A percentile compares a stretch with the other conserved stretches of the same genome.
These are phyloP conservation scores for Trichocomaceae sp. DNA, from an alignment of 2,329 filamentous ascomycete species.

Conservation along the genomic window DNA sequence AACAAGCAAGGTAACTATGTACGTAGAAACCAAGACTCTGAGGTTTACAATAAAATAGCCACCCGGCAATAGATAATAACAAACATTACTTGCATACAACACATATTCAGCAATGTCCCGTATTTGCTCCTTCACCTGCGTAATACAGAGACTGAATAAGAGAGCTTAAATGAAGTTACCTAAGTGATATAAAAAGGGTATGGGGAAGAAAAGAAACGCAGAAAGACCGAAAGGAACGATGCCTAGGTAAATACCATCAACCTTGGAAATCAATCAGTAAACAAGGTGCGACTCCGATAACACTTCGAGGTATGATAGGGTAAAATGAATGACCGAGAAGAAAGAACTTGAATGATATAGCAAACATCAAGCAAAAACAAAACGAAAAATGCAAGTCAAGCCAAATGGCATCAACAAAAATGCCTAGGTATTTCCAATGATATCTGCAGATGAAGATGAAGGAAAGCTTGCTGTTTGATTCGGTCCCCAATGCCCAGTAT, in stretches of 20 bases:
- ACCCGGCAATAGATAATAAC: neutral
- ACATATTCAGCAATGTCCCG: too few relatives aligned
- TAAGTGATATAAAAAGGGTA: neutral
- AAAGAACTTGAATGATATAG: neutral
- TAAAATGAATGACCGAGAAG: neutral
- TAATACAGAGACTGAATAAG: neutral
- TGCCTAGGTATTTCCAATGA: neutral
- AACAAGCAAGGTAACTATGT: neutral
- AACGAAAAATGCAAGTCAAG: neutral
- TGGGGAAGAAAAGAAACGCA: too few relatives aligned
- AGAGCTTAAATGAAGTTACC: neutral
- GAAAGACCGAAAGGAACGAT: neutral
- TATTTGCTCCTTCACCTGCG: neutral
- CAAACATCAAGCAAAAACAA: neutral
- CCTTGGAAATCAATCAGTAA: neutral
- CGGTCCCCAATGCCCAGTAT: neutral
- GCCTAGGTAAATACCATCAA: neutral
- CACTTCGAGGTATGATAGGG: neutral
- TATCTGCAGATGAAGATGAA: neutral
- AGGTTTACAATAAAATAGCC: neutral
- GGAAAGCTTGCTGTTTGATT: neutral
- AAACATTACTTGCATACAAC: conserved; percentile 6
- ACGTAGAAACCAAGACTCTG: neutral
- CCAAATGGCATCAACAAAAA: neutral
- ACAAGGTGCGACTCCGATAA: neutral